A percentile compares a stretch with the other conserved stretches of the same genome.
phyloP scores from a whole-genome alignment of 1,139 yeast genomes.

The Saccharomycopsis hybrid region DNA sequence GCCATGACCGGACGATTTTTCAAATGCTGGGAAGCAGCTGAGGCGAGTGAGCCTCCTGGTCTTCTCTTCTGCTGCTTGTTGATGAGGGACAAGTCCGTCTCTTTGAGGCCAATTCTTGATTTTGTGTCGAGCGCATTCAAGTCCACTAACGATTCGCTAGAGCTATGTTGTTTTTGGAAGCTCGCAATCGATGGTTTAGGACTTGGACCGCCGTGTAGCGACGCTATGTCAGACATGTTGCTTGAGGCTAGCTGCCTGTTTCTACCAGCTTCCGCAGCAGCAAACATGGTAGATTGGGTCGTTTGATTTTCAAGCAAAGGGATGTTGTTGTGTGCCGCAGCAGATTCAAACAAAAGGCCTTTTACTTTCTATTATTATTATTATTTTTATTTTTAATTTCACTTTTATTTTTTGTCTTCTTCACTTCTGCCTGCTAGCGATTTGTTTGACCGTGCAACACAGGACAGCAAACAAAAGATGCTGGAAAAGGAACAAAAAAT shows the following conservation, averaged over 20 bases:
- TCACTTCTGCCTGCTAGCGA: too few species aligned
- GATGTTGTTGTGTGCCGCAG: too few species aligned
- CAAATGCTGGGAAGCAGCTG: conserved; percentile 20
- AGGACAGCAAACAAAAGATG: too few species aligned
- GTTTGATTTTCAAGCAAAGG: too few species aligned
- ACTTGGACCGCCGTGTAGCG: not conserved
- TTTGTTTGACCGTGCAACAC: too few species aligned
- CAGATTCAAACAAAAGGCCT: too few species aligned
- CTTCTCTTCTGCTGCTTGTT: conserved; percentile 17
- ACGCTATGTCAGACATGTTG: not conserved
- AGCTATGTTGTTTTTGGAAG: not conserved
- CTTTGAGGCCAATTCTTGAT: conserved; percentile 15
- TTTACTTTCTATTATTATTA: too few species aligned
- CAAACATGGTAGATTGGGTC: too few species aligned
- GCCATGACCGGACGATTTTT: conserved; percentile 6
- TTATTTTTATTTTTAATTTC: too few species aligned
- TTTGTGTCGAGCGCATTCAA: conserved; percentile 13
- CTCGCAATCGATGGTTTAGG: not conserved
- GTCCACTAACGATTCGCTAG: conserved; percentile 5
- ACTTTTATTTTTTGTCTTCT: too few species aligned
- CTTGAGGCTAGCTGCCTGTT: conserved; percentile 3
- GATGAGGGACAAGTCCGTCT: conserved; percentile 16
- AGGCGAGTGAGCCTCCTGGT: conserved; percentile 20
- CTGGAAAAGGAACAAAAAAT: too few species aligned
- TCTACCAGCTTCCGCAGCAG: conserved; percentile 1